Evolutionary conservation across 129 eudicot species (phyloP).

Genomic region (Artemisia annua): DNA sequence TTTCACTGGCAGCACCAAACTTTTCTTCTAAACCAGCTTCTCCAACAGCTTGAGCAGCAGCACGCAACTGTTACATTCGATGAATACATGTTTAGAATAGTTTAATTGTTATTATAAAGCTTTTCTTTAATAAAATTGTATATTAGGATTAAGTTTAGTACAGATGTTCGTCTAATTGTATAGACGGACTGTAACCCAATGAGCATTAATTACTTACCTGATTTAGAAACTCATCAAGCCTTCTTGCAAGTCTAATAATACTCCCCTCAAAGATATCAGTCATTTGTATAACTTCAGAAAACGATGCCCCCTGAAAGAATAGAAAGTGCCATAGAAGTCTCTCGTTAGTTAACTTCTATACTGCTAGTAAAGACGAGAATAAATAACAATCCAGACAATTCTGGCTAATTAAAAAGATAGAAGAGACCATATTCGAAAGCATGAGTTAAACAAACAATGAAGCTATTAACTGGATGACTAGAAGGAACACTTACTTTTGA

Average conservation of each 20-base stretch:
- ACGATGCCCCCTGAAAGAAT: slow-evolving; percentile 67
- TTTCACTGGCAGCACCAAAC: slow-evolving; percentile 82
- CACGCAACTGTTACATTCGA: slow-evolving; percentile 54
- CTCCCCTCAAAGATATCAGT: slow-evolving; percentile 99
- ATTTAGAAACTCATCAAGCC: slow-evolving; percentile 96
- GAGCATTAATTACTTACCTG: slow-evolving; percentile 51
- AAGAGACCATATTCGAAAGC: not conserved
- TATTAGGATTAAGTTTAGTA: no score
- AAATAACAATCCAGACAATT: not conserved
- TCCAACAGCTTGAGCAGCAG: slow-evolving; percentile 91
- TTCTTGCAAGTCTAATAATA: slow-evolving; percentile 85
- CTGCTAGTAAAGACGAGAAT: no score
- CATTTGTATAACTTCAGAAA: slow-evolving; percentile 95
- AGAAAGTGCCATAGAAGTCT: slow-evolving; percentile 2
- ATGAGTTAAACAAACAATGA: not conserved
- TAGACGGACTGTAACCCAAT: not conserved
- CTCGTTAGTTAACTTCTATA: not conserved
- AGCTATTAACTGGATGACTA: not conserved
- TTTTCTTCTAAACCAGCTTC: slow-evolving; percentile 75
- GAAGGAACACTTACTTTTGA: slow-evolving; percentile 65
- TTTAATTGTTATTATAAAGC: not conserved
- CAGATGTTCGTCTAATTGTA: no score
- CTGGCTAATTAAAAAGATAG: not conserved
- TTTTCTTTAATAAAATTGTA: not conserved
- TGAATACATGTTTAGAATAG: not conserved